These are phyloP conservation scores for Fusarium stilboides DNA, from an alignment of 2,329 filamentous ascomycete genomes.

Conservation along the genomic window DNA sequence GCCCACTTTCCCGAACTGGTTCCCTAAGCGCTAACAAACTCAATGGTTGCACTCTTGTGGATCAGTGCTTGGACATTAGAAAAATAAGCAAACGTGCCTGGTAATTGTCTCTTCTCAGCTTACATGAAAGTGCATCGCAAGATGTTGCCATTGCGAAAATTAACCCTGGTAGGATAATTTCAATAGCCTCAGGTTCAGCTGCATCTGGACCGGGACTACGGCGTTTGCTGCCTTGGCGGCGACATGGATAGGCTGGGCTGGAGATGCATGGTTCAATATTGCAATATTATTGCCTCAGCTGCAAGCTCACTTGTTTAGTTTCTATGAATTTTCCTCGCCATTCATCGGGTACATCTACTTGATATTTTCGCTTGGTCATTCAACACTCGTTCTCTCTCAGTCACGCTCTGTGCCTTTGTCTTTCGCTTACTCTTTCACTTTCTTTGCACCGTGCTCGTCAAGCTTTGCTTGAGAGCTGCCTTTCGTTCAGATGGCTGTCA, in stretches of 20 bases:
- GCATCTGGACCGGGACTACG: background rate
- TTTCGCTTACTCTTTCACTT: background rate
- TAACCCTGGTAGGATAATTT: background rate
- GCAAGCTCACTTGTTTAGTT: constrained; percentile 12
- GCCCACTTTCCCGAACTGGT: constrained; percentile 2
- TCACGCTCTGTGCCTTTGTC: background rate
- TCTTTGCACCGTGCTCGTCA: background rate
- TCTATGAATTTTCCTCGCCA: background rate
- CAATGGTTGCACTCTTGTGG: background rate
- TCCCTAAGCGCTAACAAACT: background rate
- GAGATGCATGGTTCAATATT: background rate
- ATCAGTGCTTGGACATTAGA: background rate
- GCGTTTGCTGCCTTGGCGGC: constrained; percentile 3
- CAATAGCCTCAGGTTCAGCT: constrained; percentile 3
- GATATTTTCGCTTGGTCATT: background rate
- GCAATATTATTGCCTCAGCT: background rate
- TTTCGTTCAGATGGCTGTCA: background rate
- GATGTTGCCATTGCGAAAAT: background rate
- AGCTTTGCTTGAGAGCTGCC: background rate
- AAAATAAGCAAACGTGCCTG: constrained; percentile 1
- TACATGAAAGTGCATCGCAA: background rate
- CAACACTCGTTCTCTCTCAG: background rate
- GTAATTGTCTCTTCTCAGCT: background rate
- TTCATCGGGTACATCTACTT: background rate
- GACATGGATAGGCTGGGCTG: background rate